Evolutionary conservation across 176 grass and related monocot genomes (phyloP).

Genomic region (Canna indica): DNA sequence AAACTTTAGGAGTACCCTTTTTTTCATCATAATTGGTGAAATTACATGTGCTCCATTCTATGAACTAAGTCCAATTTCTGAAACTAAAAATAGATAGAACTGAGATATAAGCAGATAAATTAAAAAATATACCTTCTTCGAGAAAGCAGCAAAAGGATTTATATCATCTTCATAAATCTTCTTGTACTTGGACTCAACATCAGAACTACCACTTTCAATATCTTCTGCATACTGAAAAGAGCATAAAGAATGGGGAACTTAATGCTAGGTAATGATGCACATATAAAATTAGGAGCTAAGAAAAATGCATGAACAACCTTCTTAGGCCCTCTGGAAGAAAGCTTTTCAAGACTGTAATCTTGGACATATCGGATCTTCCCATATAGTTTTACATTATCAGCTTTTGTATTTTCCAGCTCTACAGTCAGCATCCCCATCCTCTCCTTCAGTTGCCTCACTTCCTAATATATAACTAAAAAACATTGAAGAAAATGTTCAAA

Average conservation of each 20-base stretch:
- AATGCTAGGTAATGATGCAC: conserved; percentile 18
- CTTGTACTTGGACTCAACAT: conserved; percentile 97
- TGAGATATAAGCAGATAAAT: background rate
- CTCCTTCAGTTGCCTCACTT: conserved; percentile 89
- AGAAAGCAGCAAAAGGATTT: conserved; percentile 99
- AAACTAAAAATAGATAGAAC: background rate
- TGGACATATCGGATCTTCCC: conserved; percentile 97
- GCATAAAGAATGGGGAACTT: conserved; percentile 14
- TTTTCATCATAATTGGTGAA: no score
- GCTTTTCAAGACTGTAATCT: conserved; percentile 94
- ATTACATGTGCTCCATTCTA: no score
- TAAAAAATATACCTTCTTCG: conserved; percentile 61
- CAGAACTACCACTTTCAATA: conserved; percentile 96
- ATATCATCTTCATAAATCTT: conserved; percentile 99
- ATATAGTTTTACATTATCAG: conserved; percentile 93
- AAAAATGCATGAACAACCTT: conserved; percentile 43
- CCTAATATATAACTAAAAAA: conserved; percentile 35
- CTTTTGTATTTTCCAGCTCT: conserved; percentile 95
- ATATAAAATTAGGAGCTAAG: background rate
- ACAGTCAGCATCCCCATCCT: conserved; percentile 75
- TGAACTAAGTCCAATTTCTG: background rate
- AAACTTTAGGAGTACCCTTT: no score
- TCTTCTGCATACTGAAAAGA: conserved; percentile 80
- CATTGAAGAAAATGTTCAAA: conserved; percentile 1
- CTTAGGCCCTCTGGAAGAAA: conserved; percentile 94